Conservation (phyloP, 2,329 filamentous ascomycete genomes). For the Fusarium concolor region DNA sequence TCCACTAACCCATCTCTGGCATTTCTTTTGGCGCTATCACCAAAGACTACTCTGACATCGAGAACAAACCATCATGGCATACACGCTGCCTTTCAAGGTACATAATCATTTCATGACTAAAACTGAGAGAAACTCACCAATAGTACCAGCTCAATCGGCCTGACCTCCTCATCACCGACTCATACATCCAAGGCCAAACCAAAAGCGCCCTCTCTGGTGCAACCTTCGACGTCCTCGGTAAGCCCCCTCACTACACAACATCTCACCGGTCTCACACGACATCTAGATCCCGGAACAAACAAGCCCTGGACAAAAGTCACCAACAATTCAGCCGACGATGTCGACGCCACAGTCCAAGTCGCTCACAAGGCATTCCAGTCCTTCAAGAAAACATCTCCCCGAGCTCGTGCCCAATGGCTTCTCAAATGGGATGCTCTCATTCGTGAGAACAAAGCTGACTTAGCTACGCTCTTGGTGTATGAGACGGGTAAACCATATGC, state of each 20-base stretch:
- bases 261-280: background rate
- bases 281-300: slow-evolving; percentile 10
- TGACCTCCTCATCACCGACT: slow-evolving; percentile 1
- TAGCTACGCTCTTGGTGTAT: slow-evolving; percentile 55
- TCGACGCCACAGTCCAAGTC: slow-evolving; percentile 37
- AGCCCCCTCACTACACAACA: background rate
- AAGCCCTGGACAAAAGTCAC: slow-evolving; percentile 6
- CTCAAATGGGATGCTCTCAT: slow-evolving; percentile 54
- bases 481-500: slow-evolving; percentile 69
- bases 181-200: slow-evolving; percentile 3
- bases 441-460: slow-evolving; percentile 50
- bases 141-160: background rate
- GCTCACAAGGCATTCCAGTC: slow-evolving; percentile 52
- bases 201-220: background rate
- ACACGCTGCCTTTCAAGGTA: slow-evolving; percentile 3
- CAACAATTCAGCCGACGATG: slow-evolving; percentile 43
- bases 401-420: slow-evolving; percentile 50
- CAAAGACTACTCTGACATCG: fast-evolving
- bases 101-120: too few species aligned
- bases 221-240: slow-evolving; percentile 19
- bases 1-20: too few species aligned
- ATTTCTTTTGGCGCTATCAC: too few species aligned
- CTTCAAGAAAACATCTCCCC: slow-evolving; percentile 54
- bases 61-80: background rate
- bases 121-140: too few species aligned